Base-by-base conservation (phyloP, 2,329 filamentous ascomycete species). In the Nemania sp. region DNA sequence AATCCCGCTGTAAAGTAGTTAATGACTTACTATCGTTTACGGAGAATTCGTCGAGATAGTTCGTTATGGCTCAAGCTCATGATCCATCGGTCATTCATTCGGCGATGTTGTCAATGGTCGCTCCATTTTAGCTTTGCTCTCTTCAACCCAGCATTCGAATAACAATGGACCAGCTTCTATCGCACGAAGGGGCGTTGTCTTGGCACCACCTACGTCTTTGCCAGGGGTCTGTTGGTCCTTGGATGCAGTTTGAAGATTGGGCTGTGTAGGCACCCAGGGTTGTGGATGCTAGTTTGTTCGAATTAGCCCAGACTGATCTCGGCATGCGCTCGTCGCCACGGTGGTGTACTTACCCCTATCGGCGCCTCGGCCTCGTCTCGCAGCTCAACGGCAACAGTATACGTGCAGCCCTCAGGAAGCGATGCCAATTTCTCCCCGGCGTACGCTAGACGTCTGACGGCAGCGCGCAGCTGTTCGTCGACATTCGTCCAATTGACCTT, bases 301-400 rank as follows among this genome's bases (percentile, higher is more conserved):
- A n/a, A n/a, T n/a, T n/a, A 23, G 14, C 33, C 57, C 20, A 44
- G 24, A 42, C 22, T 2, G n/a, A 40, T n/a, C 17, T 17, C 15
- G 12, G 20, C 34, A 28, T 4, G 15, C 20, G n/a, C 30, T 15
- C 22, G 1, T 20, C n/a, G 23, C 20, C 15, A 20, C 12, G 19
- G n/a, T 24, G 26, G 14, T 30, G 37, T 17, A 73, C 80, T 66
- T 69, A 85, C 82, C 49, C 77, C 78, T 57, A 86, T 82, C 0
- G 83, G 84, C 8, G 81, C 76, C 9, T 79, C 71, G 0, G 76
- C 77, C 34, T 84, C 77, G 19, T 87, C 81, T 33, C 81, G 82
- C 59, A 92, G 68, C 70, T 93, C 89, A 34, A 93, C 80, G 0
- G 86, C 86, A n/a, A 93, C 70, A 0, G 88, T 90, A 69, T 89